Evolutionary conservation across 176 grass and related monocot genomes (phyloP).

Genomic region (Calamus simplicifolius): DNA sequence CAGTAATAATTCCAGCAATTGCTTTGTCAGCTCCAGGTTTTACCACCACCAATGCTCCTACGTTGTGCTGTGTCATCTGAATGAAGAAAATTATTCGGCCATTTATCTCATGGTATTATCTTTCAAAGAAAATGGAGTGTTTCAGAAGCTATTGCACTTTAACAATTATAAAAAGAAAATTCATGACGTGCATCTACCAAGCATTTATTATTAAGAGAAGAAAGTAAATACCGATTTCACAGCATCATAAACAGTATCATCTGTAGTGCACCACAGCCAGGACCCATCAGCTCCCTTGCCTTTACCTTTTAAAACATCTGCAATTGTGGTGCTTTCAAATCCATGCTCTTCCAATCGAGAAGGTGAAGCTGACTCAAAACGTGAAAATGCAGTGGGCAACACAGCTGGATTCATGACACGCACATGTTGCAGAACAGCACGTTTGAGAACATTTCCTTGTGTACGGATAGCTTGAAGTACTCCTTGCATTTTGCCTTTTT

Average conservation of each 20-base stretch:
- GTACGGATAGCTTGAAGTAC: slow-evolving; percentile 51
- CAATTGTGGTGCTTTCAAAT: slow-evolving; percentile 80
- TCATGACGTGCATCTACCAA: not conserved
- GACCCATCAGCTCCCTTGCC: slow-evolving; percentile 95
- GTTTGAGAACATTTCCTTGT: slow-evolving; percentile 48
- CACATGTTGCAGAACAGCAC: slow-evolving; percentile 46
- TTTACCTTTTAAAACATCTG: slow-evolving; percentile 73
- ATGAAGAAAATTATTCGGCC: slow-evolving; percentile 4
- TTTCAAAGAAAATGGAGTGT: slow-evolving; percentile 1
- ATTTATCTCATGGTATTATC: not conserved
- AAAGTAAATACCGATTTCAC: slow-evolving; percentile 71
- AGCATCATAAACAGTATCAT: slow-evolving; percentile 87
- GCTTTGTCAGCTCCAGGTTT: slow-evolving; percentile 65
- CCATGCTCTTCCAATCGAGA: slow-evolving; percentile 63
- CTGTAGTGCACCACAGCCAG: slow-evolving; percentile 94
- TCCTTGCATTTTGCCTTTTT: slow-evolving; percentile 61
- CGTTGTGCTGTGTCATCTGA: slow-evolving; percentile 97
- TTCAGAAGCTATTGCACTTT: not conserved
- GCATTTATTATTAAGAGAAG: not conserved
- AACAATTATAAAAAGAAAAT: not conserved
- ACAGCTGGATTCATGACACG: slow-evolving; percentile 32
- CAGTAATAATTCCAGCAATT: slow-evolving; percentile 92
- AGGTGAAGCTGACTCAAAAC: slow-evolving; percentile 56
- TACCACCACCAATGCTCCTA: slow-evolving; percentile 91
- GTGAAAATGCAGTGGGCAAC: slow-evolving; percentile 41